These are phyloP conservation scores for Pecoramyces ruminantium DNA, from an alignment of 192 early-diverging fungal genomes.

Conservation along the genomic window DNA sequence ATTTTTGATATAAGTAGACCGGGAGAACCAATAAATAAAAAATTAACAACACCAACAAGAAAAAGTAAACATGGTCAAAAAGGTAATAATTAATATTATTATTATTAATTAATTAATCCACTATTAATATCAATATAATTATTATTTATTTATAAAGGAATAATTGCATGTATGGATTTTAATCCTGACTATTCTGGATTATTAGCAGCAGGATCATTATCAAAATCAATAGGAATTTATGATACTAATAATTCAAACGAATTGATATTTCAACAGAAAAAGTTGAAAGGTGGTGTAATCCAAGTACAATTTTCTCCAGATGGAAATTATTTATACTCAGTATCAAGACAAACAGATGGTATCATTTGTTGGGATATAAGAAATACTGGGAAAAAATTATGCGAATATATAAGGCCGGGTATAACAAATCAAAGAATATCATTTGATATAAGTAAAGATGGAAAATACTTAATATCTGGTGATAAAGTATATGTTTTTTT, in stretches of 20 bases:
- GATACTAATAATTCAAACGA: constrained; percentile 27
- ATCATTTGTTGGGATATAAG: constrained; percentile 69
- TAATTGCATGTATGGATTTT: constrained; percentile 56
- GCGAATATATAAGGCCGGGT: constrained; percentile 22
- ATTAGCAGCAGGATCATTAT: constrained; percentile 57
- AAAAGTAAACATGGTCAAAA: constrained; percentile 57
- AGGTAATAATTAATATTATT: constrained; percentile 14
- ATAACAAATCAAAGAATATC: constrained; percentile 53
- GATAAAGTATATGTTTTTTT: constrained; percentile 28
- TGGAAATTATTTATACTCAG: constrained; percentile 44
- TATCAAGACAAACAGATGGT: constrained; percentile 32
- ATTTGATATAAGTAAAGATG: constrained; percentile 50
- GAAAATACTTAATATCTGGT: constrained; percentile 40
- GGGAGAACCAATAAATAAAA: constrained; percentile 26
- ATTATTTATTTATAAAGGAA: constrained; percentile 8
- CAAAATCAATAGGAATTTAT: constrained; percentile 48
- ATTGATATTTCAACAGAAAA: constrained; percentile 22
- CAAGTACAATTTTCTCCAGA: constrained; percentile 51
- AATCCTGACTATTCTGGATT: constrained; percentile 43
- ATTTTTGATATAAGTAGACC: constrained; percentile 52
- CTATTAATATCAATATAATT: not conserved
- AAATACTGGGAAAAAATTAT: constrained; percentile 44
- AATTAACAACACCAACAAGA: constrained; percentile 33
- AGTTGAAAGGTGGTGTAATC: constrained; percentile 3
- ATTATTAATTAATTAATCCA: not conserved